These are phyloP conservation scores for Somion occarium DNA, from an alignment of 1,284 basidiomycete species.

Conservation along the genomic window DNA sequence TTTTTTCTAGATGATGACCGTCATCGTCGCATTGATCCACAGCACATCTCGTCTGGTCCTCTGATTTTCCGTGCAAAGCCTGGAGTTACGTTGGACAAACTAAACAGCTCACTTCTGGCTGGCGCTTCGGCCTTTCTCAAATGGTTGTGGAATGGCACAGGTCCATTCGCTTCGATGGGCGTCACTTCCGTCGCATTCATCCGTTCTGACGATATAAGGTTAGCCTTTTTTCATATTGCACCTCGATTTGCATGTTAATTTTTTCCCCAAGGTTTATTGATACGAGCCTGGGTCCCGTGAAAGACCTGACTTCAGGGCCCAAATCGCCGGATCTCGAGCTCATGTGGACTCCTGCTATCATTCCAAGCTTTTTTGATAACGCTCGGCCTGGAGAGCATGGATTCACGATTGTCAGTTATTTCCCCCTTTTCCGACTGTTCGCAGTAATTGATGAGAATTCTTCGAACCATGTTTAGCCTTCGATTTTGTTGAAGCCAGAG, in stretches of 20 bases:
- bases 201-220: constrained; percentile 28
- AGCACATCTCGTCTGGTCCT: constrained; percentile 28
- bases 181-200: constrained; percentile 25
- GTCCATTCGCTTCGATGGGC: constrained; percentile 22
- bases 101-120: constrained; percentile 22
- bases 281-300: constrained; percentile 4
- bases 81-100: constrained; percentile 28
- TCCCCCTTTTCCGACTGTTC: no score
- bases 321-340: constrained; percentile 36
- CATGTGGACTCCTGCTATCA: constrained; percentile 25
- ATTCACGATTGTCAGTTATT: constrained; percentile 21
- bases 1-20: neutral
- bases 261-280: neutral
- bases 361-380: constrained; percentile 19
- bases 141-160: constrained; percentile 30
- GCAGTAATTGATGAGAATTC: neutral
- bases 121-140: constrained; percentile 22
- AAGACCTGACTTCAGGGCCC: constrained; percentile 23
- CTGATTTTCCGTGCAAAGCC: constrained; percentile 25
- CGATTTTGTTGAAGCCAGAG: constrained; percentile 22
- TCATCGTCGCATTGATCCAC: neutral
- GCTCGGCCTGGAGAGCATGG: constrained; percentile 20
- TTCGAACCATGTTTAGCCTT: constrained; percentile 14
- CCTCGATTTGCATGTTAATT: neutral
- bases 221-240: neutral